phyloP scores from a whole-genome alignment of 2,329 filamentous ascomycete genomes.

The Cyphellophora europaea region DNA sequence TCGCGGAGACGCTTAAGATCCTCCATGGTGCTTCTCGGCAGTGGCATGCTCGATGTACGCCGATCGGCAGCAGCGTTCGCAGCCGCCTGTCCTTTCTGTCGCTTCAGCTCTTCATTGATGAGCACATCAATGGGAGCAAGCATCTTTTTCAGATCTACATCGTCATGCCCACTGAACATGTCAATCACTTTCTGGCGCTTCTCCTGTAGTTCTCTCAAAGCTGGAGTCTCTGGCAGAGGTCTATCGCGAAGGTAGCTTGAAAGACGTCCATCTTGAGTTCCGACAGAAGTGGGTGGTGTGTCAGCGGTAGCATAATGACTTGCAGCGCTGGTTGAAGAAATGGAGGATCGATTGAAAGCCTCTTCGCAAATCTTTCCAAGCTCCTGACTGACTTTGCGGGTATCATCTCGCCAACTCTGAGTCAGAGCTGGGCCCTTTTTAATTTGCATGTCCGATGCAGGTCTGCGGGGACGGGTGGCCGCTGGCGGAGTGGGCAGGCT shows the following conservation, averaged over 20 bases:
- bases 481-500: slow-evolving; percentile 30
- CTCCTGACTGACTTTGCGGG: slow-evolving; percentile 72
- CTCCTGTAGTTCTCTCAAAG: slow-evolving; percentile 46
- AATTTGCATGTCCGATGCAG: slow-evolving; percentile 25
- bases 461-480: slow-evolving; percentile 25
- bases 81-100: slow-evolving; percentile 15
- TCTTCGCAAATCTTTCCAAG: slow-evolving; percentile 87
- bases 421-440: slow-evolving; percentile 32
- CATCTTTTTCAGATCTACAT: slow-evolving; percentile 41
- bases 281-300: slow-evolving; percentile 42
- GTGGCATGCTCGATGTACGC: neutral
- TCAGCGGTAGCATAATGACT: slow-evolving; percentile 29
- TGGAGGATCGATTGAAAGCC: slow-evolving; percentile 67
- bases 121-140: slow-evolving; percentile 51
- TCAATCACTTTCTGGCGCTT: slow-evolving; percentile 49
- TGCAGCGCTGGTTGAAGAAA: slow-evolving; percentile 36
- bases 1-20: slow-evolving; percentile 14
- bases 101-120: slow-evolving; percentile 34
- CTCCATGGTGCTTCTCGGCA: slow-evolving; percentile 17
- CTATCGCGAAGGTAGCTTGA: slow-evolving; percentile 23
- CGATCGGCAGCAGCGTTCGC: neutral
- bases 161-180: slow-evolving; percentile 36
- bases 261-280: slow-evolving; percentile 21
- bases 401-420: slow-evolving; percentile 61
- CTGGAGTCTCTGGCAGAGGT: slow-evolving; percentile 35